Evolutionary conservation across 768 basidiomycete species (phyloP), one percentile per base, ranked within the genome.

Genomic region (Russula sp.): DNA sequence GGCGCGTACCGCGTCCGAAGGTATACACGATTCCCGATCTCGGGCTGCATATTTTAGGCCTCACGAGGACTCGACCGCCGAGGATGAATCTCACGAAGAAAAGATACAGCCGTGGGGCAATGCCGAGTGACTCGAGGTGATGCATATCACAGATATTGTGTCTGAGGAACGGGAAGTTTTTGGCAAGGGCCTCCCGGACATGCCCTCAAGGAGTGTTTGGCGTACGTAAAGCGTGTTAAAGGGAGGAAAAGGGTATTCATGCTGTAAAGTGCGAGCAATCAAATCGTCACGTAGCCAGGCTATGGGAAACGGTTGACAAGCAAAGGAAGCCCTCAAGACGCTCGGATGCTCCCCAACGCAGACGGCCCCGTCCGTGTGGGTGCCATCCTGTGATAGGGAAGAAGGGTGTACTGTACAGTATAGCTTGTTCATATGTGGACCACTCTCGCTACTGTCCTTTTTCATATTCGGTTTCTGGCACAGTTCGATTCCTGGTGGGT

Each of bases 391-490:
- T 9, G 50, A n/a, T 18, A 47, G 35, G 5, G 60, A 45, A 20
- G 49, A 45, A 4, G 39, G 50, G 39, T 55, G 60, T 1, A n/a
- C n/a, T n/a, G n/a, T n/a, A 47, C 35, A 22, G 47, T 48, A 50
- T 9, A 55, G 47, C 39, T 42, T 55, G 37, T 56, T 31, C 47
- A 56, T 32, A 7, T 9, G 35, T 13, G 47, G 55, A 9, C 6
- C 27, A 31, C 39, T 7, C 18, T 22, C 18, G 34, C 22, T 3
- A 31, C 50, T 11, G 32, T 7, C 39, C 13, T 6, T 42, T 20
- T 18, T 35, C n/a, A 42, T 56, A 39, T 51, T 56, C 20, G 47
- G 44, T 48, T 50, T 20, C 4, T 39, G 62, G 39, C 47, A 58
- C 8, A 51, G 44, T n/a, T 34, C 62, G 7, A 53, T 57, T 10